Evolutionary conservation across 2,329 filamentous ascomycete species (phyloP), one percentile per base, ranked within the genome.

Genomic region (Verticillium tricorpus): DNA sequence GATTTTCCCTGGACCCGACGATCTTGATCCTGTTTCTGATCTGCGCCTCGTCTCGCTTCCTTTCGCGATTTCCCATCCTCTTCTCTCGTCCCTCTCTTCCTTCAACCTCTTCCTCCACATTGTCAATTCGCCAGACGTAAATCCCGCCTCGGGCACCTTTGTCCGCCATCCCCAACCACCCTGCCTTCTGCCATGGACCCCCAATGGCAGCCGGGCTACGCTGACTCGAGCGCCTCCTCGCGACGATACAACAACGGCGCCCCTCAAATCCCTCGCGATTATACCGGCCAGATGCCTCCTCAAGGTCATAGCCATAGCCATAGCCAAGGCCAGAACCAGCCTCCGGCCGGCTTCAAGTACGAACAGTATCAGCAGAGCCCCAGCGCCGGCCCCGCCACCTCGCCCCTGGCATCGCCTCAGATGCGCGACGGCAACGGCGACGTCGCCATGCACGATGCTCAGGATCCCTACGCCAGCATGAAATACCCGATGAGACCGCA

Each of bases 401-500:
- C 88, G 61, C 82, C 87, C 65, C 79, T 85, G 70, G 76, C 77
- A 62, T 82, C 81, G 66, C 80, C 84, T 68, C 84, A 87, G 70
- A 75, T 83, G 70, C 88, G 89, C 79, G 89, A 92, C 77, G 85
- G 85, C 67, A 91, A 90, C 73, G 86, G 88, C 70, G 90, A 93
- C 77, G 83, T 92, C 62, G 81, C 89, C 64, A 97, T 97, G 93
- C 91, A 95, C 76, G 93, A 97, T 76, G 81, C 86, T 64, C 83
- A 84, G 67, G 93, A 97, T 75, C 87, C 91, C 57, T 96, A 96
- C 77, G 89, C 90, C 71, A 87, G 89, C 75, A 87, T 92, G 72
- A 96, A 96, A 76, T 96, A 97, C 76, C 86, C 91, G 64, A 87
- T 92, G 77, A 87, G 91, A 68, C 87, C 91, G 54, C 87, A 87